Evolutionary conservation across 176 grass and related monocot species (phyloP), one percentile per base, ranked within the genome.

Genomic region (Oryza longistaminata): DNA sequence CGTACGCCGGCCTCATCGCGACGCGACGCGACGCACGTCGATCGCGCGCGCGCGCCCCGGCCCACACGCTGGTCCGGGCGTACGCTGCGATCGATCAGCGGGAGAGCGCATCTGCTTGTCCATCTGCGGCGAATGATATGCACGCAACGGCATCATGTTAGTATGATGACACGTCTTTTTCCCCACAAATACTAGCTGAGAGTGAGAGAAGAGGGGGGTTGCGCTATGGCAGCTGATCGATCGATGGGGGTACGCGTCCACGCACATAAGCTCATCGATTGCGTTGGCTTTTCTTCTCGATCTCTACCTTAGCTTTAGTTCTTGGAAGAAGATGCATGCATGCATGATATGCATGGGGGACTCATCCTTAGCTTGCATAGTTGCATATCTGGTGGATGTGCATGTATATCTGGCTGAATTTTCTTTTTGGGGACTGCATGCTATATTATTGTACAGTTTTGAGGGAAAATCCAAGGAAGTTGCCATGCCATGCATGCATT

Each of bases 111-210:
- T 77, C 73, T 61, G 44, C 68, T 84, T 92, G 75, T 84, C 89
- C 77, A 66, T 73, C 79, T 83, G 81, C 68, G 68, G 31, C 52
- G 75, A 90, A 87, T 88, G 80, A 39, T 55, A 73, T 37, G 4
- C 5, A 37, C 35, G 35, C 35, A 37, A 37, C 35, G 35, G 35
- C 85, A 92, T 82, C 88, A 90, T 92, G 69, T 9, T 70, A 70
- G 71, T 80, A 88, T 90, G 44, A 90, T 92, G 45, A 34, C 68
- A 26, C 75, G 50, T 74, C 31, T 37, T 37, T 37, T 37, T 37
- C 35, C 35, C 35, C 35, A 37, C 35, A 37, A 37, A 37, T 37
- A 37, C 35, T 37, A 37, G 35, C 35, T 37, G 35, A 1, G 1
- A 1, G 1, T 0, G 7, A 7, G 46, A 53, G 79, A 88, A 88